Conservation (phyloP, 148 eudicot genomes). For the Chenopodium album region DNA sequence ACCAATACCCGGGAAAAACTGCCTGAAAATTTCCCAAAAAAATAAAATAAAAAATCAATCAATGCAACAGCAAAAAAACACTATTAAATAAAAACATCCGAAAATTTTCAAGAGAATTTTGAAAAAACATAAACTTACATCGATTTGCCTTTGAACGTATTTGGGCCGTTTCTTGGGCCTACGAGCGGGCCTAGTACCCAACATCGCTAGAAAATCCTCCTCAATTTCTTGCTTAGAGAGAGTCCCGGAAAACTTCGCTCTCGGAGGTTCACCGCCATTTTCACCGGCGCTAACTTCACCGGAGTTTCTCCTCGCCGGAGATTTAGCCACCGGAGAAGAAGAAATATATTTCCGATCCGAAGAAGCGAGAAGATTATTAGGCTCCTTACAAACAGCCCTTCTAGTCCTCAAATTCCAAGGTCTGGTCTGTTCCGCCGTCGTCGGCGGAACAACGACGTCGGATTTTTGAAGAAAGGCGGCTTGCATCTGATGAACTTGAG, state of each 20-base stretch:
- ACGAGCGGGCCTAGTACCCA: slow-evolving; percentile 34
- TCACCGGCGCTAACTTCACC: background rate
- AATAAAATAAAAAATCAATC: background rate
- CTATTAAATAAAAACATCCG: background rate
- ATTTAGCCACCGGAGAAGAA: background rate
- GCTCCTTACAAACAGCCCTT: slow-evolving; percentile 48
- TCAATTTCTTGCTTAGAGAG: slow-evolving; percentile 36
- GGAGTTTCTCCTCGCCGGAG: background rate
- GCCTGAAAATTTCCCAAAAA: slow-evolving; percentile 19
- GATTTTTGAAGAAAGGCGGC: background rate
- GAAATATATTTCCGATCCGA: background rate
- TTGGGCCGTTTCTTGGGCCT: slow-evolving; percentile 40
- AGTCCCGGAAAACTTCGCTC: slow-evolving; percentile 31
- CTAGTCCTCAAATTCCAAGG: slow-evolving; percentile 80
- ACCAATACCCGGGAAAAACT: slow-evolving; percentile 38
- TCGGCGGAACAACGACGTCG: background rate
- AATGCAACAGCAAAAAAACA: background rate
- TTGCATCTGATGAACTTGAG: background rate
- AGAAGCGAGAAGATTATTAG: background rate
- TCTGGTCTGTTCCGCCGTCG: background rate
- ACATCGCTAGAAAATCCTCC: slow-evolving; percentile 35
- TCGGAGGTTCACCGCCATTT: background rate
- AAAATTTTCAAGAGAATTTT: background rate
- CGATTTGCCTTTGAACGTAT: slow-evolving; percentile 33
- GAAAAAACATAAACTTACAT: slow-evolving; percentile 24